A percentile compares a stretch with the other conserved stretches of the same genome.
These are phyloP conservation scores for Gossypium bickii DNA, from an alignment of 345 rosid genomes.

Conservation along the genomic window DNA sequence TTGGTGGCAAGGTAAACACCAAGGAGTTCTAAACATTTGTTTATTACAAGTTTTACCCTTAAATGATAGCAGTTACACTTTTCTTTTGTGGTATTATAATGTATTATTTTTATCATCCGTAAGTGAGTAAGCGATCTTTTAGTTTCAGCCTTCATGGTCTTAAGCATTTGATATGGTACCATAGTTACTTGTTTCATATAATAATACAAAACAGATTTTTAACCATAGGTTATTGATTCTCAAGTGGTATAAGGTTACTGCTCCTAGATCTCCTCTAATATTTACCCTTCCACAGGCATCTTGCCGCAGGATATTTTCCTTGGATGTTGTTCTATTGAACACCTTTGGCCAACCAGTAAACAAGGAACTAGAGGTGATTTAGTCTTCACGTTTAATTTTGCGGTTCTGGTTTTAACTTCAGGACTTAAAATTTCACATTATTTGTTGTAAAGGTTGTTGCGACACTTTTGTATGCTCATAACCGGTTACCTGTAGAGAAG, in stretches of 20 bases:
- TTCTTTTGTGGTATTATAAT: not conserved
- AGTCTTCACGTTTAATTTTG: not conserved
- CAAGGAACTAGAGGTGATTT: conserved; percentile 62
- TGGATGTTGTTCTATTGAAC: conserved; percentile 68
- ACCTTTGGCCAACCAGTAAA: conserved; percentile 50
- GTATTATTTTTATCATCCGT: not conserved
- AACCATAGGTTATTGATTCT: not conserved
- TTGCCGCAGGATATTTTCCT: conserved; percentile 61
- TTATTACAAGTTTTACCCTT: not conserved
- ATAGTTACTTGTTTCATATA: conserved; percentile 1
- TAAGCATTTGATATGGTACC: not conserved
- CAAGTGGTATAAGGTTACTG: not conserved
- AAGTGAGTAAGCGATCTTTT: not conserved
- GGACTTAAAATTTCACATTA: conserved; percentile 9
- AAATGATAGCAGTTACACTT: not conserved
- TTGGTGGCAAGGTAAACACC: conserved; percentile 70
- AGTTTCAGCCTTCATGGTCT: not conserved
- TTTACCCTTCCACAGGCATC: conserved; percentile 43
- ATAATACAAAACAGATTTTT: not conserved
- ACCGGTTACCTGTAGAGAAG: conserved; percentile 60
- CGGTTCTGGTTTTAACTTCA: not conserved
- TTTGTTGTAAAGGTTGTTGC: conserved; percentile 53
- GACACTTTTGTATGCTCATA: conserved; percentile 70
- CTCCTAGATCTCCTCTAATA: conserved; percentile 10
- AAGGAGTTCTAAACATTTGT: not conserved